phyloP scores from a whole-genome alignment of 148 eudicot genomes.

The Amaranthus hypochondriacus region DNA sequence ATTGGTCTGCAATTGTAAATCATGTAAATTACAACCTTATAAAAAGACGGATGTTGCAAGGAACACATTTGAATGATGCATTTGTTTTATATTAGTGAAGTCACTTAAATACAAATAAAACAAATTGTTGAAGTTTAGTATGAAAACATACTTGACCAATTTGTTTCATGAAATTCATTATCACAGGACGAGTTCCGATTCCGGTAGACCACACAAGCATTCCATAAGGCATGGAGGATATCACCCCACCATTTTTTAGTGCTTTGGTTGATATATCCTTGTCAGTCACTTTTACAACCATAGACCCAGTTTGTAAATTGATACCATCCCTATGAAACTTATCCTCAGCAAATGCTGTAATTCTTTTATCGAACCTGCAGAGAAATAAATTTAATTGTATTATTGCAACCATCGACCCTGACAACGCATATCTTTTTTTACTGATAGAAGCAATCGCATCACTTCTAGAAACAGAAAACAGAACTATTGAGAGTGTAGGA shows the following conservation, averaged over 20 bases:
- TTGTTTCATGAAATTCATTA: conserved; percentile 57
- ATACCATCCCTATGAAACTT: conserved; percentile 72
- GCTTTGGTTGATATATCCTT: conserved; percentile 59
- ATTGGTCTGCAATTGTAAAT: conserved; percentile 36
- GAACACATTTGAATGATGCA: not conserved
- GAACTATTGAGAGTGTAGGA: not conserved
- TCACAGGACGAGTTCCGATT: conserved; percentile 68
- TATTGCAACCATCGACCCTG: no score
- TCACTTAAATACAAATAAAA: not conserved
- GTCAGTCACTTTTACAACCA: conserved; percentile 59
- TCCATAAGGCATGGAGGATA: conserved; percentile 51
- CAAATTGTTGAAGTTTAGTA: not conserved
- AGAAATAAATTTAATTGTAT: not conserved
- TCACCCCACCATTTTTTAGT: conserved; percentile 39
- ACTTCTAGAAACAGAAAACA: conserved; percentile 1
- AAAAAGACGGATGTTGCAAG: not conserved
- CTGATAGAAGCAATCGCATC: not conserved
- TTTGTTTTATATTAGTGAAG: not conserved
- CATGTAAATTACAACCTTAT: not conserved
- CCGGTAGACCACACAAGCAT: conserved; percentile 79
- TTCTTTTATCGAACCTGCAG: conserved; percentile 77
- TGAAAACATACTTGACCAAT: conserved; percentile 36
- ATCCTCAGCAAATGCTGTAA: conserved; percentile 64
- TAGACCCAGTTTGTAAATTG: conserved; percentile 55
- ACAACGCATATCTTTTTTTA: not conserved